phyloP scores from a whole-genome alignment of 2,329 filamentous ascomycete species.

The Pseudocercospora ulei region DNA sequence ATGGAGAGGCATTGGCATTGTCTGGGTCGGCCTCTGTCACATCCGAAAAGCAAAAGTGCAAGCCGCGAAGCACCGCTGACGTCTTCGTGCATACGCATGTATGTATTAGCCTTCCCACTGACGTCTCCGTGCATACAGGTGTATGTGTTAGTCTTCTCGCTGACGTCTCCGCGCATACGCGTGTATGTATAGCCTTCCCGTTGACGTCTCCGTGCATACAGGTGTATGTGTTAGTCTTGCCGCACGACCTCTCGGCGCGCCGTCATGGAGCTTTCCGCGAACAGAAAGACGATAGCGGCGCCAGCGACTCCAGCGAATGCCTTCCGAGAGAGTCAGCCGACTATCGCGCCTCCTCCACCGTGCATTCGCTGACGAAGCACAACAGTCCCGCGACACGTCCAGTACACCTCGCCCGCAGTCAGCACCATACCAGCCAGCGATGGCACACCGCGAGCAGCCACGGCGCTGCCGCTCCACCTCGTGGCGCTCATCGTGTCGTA shows the following conservation, averaged over 20 bases:
- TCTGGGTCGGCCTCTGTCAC: too few relatives aligned
- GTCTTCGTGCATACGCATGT: too few relatives aligned
- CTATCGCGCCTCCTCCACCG: not conserved
- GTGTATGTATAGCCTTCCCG: too few relatives aligned
- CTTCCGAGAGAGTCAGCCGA: slow-evolving; percentile 9
- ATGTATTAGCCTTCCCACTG: too few relatives aligned
- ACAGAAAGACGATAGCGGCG: slow-evolving; percentile 5
- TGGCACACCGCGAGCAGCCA: slow-evolving; percentile 14
- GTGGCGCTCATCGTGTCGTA: slow-evolving; percentile 49
- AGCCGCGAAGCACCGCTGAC: too few relatives aligned
- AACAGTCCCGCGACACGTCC: slow-evolving; percentile 25
- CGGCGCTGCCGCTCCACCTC: slow-evolving; percentile 48
- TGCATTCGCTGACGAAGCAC: not conserved
- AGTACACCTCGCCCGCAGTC: slow-evolving; percentile 27
- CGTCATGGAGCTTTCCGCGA: slow-evolving; percentile 8
- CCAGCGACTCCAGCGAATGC: slow-evolving; percentile 11
- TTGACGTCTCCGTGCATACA: too few relatives aligned
- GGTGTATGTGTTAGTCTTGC: too few relatives aligned
- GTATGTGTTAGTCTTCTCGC: too few relatives aligned
- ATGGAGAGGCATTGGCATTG: not conserved
- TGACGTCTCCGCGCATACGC: too few relatives aligned
- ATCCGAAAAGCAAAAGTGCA: too few relatives aligned
- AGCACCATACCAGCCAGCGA: slow-evolving; percentile 8
- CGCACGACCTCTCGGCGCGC: too few relatives aligned
- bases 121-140: too few relatives aligned